Conservation (phyloP, 225 moss, liverwort and hornwort species). For the Takakia lepidozioides region DNA sequence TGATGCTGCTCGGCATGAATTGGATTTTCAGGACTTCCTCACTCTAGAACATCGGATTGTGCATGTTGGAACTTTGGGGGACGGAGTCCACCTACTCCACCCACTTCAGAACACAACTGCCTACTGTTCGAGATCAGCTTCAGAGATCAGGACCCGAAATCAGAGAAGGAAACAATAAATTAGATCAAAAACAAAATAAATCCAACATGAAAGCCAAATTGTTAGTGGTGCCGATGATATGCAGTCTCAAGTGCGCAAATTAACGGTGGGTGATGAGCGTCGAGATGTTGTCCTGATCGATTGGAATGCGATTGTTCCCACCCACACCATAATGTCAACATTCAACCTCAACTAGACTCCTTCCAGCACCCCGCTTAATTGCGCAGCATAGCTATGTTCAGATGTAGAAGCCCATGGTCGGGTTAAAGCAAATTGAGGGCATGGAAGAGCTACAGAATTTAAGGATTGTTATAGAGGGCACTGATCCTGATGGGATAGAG, state of each 20-base stretch:
- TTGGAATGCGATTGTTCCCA: constrained; percentile 31
- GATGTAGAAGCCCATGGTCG: constrained; percentile 16
- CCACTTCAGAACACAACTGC: too few species aligned
- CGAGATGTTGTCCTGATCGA: constrained; percentile 38
- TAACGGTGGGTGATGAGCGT: constrained; percentile 47
- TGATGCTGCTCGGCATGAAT: too few species aligned
- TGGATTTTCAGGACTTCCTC: too few species aligned
- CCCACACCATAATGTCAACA: constrained; percentile 23
- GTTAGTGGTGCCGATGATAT: constrained; percentile 39
- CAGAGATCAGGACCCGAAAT: too few species aligned
- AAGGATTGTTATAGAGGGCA: constrained; percentile 19
- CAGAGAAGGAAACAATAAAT: too few species aligned
- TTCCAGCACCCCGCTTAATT: neutral
- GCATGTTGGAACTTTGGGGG: too few species aligned
- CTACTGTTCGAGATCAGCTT: too few species aligned
- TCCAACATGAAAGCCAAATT: constrained; percentile 26
- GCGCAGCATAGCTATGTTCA: too few species aligned
- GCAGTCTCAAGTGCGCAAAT: constrained; percentile 41
- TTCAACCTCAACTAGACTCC: too few species aligned
- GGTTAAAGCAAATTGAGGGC: constrained; percentile 23
- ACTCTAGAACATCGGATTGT: too few species aligned
- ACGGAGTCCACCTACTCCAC: too few species aligned
- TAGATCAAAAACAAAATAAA: too few species aligned
- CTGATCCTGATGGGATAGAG: constrained; percentile 23
- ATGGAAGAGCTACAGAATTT: constrained; percentile 25